These are phyloP conservation scores for Nematodospora valgi DNA, from an alignment of 805 yeast species.

Conservation along the genomic window DNA sequence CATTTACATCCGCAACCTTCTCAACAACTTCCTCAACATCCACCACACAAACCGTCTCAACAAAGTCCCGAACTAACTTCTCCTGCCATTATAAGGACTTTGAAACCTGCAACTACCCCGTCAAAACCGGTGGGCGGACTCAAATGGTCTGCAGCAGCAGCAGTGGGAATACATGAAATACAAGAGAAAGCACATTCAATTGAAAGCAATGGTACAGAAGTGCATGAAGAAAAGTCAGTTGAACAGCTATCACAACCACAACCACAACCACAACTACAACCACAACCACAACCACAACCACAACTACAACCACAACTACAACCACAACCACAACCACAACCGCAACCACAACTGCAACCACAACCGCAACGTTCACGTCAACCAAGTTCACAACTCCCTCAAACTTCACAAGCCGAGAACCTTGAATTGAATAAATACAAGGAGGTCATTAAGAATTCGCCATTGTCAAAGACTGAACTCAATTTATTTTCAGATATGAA, in stretches of 20 bases:
- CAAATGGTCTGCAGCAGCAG: conserved; percentile 57
- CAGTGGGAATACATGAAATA: conserved; percentile 19
- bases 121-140: conserved; percentile 51
- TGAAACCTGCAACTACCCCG: conserved; percentile 57
- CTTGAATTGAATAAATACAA: conserved; percentile 11
- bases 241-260: background rate
- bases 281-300: too few species aligned
- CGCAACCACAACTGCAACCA: background rate
- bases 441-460: conserved; percentile 29
- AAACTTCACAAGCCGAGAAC: conserved; percentile 3
- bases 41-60: too few species aligned
- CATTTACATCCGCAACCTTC: too few species aligned
- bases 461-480: conserved; percentile 27
- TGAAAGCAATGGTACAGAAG: background rate
- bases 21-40: too few species aligned
- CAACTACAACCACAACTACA: conserved; percentile 2
- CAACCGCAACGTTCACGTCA: background rate
- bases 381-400: too few species aligned
- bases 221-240: background rate
- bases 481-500: conserved; percentile 33
- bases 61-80: conserved; percentile 27
- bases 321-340: conserved; percentile 1
- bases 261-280: too few species aligned
- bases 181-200: conserved; percentile 3
- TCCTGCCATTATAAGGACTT: conserved; percentile 39